A percentile compares a stretch with the other conserved stretches of the same genome.
Conservation (phyloP, 192 early-diverging fungal species). For the Backusella macrospora region DNA sequence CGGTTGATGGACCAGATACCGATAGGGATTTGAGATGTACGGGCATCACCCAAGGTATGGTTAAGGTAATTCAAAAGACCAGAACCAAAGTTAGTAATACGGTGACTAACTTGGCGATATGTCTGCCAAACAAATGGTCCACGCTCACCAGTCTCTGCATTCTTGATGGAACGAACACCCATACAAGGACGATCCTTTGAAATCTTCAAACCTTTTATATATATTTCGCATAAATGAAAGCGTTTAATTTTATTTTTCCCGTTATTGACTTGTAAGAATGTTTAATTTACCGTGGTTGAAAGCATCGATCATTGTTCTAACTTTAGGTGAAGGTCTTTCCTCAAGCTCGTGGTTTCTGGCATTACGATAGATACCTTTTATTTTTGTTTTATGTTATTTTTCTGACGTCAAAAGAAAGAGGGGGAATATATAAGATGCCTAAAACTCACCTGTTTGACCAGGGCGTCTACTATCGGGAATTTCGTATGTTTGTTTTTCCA, state of each 20-base stretch:
- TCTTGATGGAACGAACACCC: conserved; percentile 61
- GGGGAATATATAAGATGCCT: neutral
- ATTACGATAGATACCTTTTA: conserved; percentile 52
- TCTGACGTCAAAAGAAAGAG: neutral
- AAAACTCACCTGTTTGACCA: conserved; percentile 53
- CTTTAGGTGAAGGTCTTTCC: conserved; percentile 44
- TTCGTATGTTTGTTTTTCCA: conserved; percentile 55
- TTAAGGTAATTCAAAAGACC: conserved; percentile 69
- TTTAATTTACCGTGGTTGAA: conserved; percentile 47
- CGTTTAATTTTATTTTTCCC: neutral
- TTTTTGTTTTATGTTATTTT: neutral
- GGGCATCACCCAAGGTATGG: conserved; percentile 28
- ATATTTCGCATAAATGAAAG: neutral
- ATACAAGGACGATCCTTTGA: conserved; percentile 62
- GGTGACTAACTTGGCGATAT: conserved; percentile 64
- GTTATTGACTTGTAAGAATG: neutral
- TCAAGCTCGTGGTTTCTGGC: conserved; percentile 38
- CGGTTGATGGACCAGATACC: conserved; percentile 80
- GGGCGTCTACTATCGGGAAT: conserved; percentile 50
- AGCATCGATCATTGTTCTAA: conserved; percentile 53
- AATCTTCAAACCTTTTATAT: conserved; percentile 49
- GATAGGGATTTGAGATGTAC: conserved; percentile 38
- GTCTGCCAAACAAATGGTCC: conserved; percentile 75
- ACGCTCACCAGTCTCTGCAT: conserved; percentile 60
- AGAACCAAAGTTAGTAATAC: conserved; percentile 66